Evolutionary conservation across 176 grass and related monocot species (phyloP), one percentile per base, ranked within the genome.

Genomic region (Elymus sibiricus): DNA sequence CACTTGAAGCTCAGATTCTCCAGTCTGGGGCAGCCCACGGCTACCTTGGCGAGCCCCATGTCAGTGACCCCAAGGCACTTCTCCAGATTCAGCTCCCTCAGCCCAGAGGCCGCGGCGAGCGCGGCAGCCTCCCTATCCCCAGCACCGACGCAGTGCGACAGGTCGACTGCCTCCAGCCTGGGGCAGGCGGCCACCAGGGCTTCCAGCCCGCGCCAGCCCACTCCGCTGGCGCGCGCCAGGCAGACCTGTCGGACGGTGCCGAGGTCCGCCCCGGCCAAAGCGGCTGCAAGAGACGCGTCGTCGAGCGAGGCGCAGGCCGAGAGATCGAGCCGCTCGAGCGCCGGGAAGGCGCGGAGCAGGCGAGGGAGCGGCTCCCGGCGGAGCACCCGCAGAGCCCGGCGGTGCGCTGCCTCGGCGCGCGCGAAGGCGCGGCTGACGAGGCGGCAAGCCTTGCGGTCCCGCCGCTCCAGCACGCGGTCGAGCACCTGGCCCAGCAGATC

Each of bases 51-150:
- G 11, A 99, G 92, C 51, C 97, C 97, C 68, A 99, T 88, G 76
- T 99, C 97, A 9, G 97, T 96, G 79, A 96, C 78, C 4, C 74
- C 78, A 14, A 99, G 90, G 87, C 97, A 99, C 77, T 99, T 99
- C 3, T 93, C 92, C 13, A 99, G 73, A 64, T 82, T 87, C 1
- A 99, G 84, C 84, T 92, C 97, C 85, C 59, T 92, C 51, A 99
- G 81, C 51, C 86, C 88, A 0, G 80, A 35, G 1, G 97, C 94
- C 0, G 76, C 88, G 0, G 97, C 97, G 7, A 99, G 15, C 1
- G 92, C 88, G 0, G 97, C 97, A 9, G 76, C 88, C 86, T 98
- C 97, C 5, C 90, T 83, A 71, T 98, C 97, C 19, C 97, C 94
- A 7, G 93, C 90, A 10, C 90, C 84, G 1, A 92, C 87, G 82